A percentile compares a stretch with the other conserved stretches of the same genome.
These are phyloP conservation scores for Hamamelis virginiana DNA, from an alignment of 164 flowering plant genomes.

Conservation along the genomic window DNA sequence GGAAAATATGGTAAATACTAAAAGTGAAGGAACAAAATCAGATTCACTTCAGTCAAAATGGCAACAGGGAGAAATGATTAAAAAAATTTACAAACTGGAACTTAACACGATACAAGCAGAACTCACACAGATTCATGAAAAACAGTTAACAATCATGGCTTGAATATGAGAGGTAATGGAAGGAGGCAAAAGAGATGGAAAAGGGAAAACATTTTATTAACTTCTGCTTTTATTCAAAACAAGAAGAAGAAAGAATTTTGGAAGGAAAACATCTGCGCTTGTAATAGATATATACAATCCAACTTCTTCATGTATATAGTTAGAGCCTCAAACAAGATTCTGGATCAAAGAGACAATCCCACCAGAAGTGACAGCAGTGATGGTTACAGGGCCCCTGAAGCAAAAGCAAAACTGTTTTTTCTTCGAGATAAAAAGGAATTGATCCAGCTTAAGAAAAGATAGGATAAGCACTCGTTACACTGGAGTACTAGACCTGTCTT, in stretches of 20 bases:
- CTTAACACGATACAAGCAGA: background rate
- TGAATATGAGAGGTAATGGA: background rate
- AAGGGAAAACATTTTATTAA: background rate
- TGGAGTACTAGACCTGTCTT: too few relatives aligned
- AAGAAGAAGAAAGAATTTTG: background rate
- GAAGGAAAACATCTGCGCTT: background rate
- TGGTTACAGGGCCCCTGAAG: too few relatives aligned
- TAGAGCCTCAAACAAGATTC: too few relatives aligned
- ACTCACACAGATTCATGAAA: background rate
- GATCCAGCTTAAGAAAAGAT: too few relatives aligned
- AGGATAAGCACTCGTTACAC: too few relatives aligned
- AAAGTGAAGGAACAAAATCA: background rate
- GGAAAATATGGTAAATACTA: background rate
- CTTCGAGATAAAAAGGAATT: too few relatives aligned
- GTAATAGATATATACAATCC: background rate
- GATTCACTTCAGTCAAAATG: background rate
- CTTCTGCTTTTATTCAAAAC: background rate
- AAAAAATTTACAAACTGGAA: background rate
- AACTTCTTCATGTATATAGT: too few relatives aligned
- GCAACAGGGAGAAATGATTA: background rate
- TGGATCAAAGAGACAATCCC: too few relatives aligned
- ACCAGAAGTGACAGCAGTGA: too few relatives aligned
- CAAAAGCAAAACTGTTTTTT: too few relatives aligned
- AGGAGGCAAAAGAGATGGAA: background rate
- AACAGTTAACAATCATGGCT: background rate